phyloP scores from a whole-genome alignment of 2,329 filamentous ascomycete species.

The Verticillium isaacii region DNA sequence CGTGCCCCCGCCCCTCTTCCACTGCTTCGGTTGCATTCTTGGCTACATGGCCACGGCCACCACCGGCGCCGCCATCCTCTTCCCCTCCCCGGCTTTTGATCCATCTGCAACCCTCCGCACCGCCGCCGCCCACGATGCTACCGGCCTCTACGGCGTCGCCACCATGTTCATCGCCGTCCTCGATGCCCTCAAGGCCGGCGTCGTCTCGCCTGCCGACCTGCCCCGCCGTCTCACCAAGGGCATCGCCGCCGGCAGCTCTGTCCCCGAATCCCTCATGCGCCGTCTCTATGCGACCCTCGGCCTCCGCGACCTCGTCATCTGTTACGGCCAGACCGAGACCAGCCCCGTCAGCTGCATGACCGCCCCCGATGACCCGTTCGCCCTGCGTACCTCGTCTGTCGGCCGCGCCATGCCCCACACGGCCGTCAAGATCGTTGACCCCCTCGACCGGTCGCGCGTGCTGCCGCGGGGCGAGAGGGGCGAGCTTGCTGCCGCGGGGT shows the following conservation, averaged over 20 bases:
- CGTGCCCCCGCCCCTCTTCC: slow-evolving; percentile 81
- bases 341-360: slow-evolving; percentile 79
- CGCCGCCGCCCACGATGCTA: slow-evolving; percentile 48
- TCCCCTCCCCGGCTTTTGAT: slow-evolving; percentile 84
- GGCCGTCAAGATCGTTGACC: slow-evolving; percentile 67
- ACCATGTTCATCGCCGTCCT: slow-evolving; percentile 94
- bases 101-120: slow-evolving; percentile 63
- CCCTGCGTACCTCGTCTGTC: slow-evolving; percentile 69
- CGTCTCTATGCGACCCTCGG: slow-evolving; percentile 70
- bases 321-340: slow-evolving; percentile 96
- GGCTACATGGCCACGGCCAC: slow-evolving; percentile 97
- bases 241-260: slow-evolving; percentile 82
- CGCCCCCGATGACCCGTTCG: slow-evolving; percentile 66
- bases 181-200: slow-evolving; percentile 58
- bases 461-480: slow-evolving; percentile 64
- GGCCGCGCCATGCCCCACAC: slow-evolving; percentile 84
- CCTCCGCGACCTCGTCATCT: slow-evolving; percentile 79
- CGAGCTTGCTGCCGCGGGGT: slow-evolving; percentile 79
- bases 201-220: slow-evolving; percentile 19
- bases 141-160: slow-evolving; percentile 77
- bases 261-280: slow-evolving; percentile 77
- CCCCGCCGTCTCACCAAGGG: slow-evolving; percentile 65
- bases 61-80: slow-evolving; percentile 71
- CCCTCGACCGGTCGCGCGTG: slow-evolving; percentile 50
- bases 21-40: slow-evolving; percentile 86